These are phyloP conservation scores for Exophiala sp. DNA, from an alignment of 2,329 filamentous ascomycete genomes.

Conservation along the genomic window DNA sequence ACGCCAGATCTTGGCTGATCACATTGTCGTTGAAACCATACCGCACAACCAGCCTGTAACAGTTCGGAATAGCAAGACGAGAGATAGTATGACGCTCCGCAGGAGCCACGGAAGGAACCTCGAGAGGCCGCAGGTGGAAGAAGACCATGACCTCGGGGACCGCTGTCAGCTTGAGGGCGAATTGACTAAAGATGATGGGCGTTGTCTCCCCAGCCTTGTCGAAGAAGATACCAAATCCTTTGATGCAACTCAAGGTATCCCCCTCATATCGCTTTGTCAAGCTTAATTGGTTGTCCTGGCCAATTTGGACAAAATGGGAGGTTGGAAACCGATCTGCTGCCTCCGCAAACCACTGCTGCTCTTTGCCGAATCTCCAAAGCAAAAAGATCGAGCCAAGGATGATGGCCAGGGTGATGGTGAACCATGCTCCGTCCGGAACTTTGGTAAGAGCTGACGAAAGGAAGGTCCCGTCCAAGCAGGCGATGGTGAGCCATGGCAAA, in stretches of 20 bases:
- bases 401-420: conserved; percentile 64
- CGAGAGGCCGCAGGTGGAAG: conserved; percentile 66
- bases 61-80: conserved; percentile 52
- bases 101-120: conserved; percentile 53
- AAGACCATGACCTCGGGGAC: conserved; percentile 68
- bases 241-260: conserved; percentile 45
- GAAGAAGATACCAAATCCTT: conserved; percentile 69
- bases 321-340: conserved; percentile 57
- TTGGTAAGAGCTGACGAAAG: conserved; percentile 68
- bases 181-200: conserved; percentile 68
- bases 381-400: conserved; percentile 64
- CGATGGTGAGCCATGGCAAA: conserved; percentile 61
- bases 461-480: conserved; percentile 65
- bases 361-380: conserved; percentile 76
- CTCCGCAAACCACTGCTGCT: conserved; percentile 71
- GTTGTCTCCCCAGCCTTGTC: conserved; percentile 67
- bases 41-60: conserved; percentile 66
- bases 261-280: conserved; percentile 41
- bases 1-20: conserved; percentile 61
- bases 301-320: conserved; percentile 33
- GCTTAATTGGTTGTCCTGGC: conserved; percentile 26
- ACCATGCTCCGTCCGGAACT: conserved; percentile 74
- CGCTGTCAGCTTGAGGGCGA: conserved; percentile 66
- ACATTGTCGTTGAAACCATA: conserved; percentile 73
- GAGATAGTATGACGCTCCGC: conserved; percentile 50